Conservation (phyloP, 192 early-diverging fungal genomes). For the Obelidium mucronatum region DNA sequence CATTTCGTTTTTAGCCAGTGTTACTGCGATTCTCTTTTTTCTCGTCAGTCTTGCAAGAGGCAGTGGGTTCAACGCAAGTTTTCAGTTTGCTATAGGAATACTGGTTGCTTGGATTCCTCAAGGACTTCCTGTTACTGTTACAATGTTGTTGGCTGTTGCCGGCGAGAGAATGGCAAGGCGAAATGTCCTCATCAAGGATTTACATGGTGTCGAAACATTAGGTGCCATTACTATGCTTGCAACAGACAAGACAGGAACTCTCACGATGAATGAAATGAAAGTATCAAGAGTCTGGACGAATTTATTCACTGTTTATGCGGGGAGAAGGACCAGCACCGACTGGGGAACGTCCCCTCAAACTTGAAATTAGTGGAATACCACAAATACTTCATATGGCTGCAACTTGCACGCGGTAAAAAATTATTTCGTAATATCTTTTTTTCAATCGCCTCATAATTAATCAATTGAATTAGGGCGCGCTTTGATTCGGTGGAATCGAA, state of each 20-base stretch:
- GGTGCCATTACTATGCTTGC: slow-evolving; percentile 68
- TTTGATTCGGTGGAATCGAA: slow-evolving; percentile 33
- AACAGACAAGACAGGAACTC: slow-evolving; percentile 78
- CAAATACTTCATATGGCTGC: slow-evolving; percentile 80
- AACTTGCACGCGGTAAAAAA: slow-evolving; percentile 56
- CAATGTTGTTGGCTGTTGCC: slow-evolving; percentile 61
- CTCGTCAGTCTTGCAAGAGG: slow-evolving; percentile 45
- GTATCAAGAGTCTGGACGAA: slow-evolving; percentile 58
- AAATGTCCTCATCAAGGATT: slow-evolving; percentile 67
- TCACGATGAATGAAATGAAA: slow-evolving; percentile 69
- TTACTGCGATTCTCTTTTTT: slow-evolving; percentile 59
- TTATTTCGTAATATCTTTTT: neutral
- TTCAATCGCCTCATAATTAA: neutral
- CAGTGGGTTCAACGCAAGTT: slow-evolving; percentile 46
- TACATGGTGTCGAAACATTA: slow-evolving; percentile 70
- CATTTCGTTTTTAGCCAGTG: slow-evolving; percentile 52
- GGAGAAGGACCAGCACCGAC: slow-evolving; percentile 16
- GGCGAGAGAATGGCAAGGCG: slow-evolving; percentile 59
- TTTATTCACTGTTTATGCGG: slow-evolving; percentile 37
- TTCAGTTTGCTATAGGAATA: slow-evolving; percentile 65
- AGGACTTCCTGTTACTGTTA: slow-evolving; percentile 63
- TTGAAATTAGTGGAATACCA: slow-evolving; percentile 58
- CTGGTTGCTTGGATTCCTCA: slow-evolving; percentile 67
- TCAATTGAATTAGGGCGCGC: slow-evolving; percentile 29
- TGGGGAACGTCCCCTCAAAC: slow-evolving; percentile 37